Evolutionary conservation across 192 early-diverging fungal genomes (phyloP), one percentile per base, ranked within the genome.

Genomic region (Rhizophagus clarus): DNA sequence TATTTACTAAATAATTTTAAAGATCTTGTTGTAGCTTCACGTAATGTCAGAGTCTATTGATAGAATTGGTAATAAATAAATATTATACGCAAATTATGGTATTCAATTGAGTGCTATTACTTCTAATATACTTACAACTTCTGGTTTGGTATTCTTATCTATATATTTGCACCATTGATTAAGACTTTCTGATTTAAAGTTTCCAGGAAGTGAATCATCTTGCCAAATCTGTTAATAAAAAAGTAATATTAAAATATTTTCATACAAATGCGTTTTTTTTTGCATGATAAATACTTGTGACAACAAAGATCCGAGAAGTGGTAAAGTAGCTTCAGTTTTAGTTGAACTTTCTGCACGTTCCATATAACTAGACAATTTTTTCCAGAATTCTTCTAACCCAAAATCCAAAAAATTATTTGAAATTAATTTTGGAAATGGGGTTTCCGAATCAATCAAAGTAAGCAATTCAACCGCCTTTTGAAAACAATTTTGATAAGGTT

Each of bases 161-260:
- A 63, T 63, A 40, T 76, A 40, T 63, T 76, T n/a, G n/a, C 34
- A 24, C 74, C 74, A 76, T 76, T 76, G 29, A 26, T 61, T 63
- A 3, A 76, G 62, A 37, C 56, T 22, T n/a, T 40, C 22, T 4
- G 60, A 63, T 37, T 62, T 76, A 10, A 76, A 15, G 9, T 76
- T 61, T n/a, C 20, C 4, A 34, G 56, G n/a, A 11, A 63, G 31
- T 37, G 71, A 72, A 29, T 45, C 17, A 49, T 63, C 74, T 17
- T 63, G 22, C 74, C 71, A 72, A 49, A 72, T 72, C 71, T 72
- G 45, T 45, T 49, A 47, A 26, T 26, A 2, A 47, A n/a, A n/a
- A n/a, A 26, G 8, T 22, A 22, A 24, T 63, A 63, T 26, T 28
- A 26, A 12, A 28, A 63, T 24, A 26, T 63, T 11, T 63, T 26